These are phyloP conservation scores for Kwoniella shivajii DNA, from an alignment of 1,284 basidiomycete genomes.

Conservation along the genomic window DNA sequence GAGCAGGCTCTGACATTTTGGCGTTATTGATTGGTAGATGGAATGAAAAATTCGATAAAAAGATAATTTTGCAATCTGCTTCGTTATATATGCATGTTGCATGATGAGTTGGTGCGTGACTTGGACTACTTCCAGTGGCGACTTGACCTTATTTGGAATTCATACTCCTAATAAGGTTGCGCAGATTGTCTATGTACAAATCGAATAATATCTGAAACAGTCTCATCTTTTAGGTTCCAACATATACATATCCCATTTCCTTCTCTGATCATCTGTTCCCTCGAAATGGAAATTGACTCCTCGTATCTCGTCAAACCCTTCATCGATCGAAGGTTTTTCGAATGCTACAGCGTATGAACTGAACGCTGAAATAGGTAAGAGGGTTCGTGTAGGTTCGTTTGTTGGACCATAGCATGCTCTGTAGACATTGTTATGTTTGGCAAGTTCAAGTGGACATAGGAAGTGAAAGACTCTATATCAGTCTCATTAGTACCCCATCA, in stretches of 20 bases:
- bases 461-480: constrained; percentile 72
- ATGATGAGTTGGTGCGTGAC: too few species aligned
- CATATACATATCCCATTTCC: constrained; percentile 63
- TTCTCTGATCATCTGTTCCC: constrained; percentile 68
- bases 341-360: constrained; percentile 63
- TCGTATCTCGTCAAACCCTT: constrained; percentile 76
- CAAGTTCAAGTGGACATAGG: constrained; percentile 69
- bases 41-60: too few species aligned
- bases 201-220: too few species aligned
- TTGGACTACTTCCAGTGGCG: too few species aligned
- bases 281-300: constrained; percentile 77
- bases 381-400: constrained; percentile 54
- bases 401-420: constrained; percentile 61
- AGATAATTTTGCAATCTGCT: too few species aligned
- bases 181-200: too few species aligned
- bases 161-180: too few species aligned
- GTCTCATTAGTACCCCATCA: neutral
- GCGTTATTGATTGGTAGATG: neutral
- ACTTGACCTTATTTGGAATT: too few species aligned
- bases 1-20: neutral
- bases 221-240: constrained; percentile 25
- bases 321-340: constrained; percentile 65
- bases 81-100: too few species aligned
- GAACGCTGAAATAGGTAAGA: constrained; percentile 70
- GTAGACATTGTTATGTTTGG: constrained; percentile 88